Base-by-base conservation (phyloP, 371 early-diverging fungal genomes). In the Dinochytrium kinnereticum region DNA sequence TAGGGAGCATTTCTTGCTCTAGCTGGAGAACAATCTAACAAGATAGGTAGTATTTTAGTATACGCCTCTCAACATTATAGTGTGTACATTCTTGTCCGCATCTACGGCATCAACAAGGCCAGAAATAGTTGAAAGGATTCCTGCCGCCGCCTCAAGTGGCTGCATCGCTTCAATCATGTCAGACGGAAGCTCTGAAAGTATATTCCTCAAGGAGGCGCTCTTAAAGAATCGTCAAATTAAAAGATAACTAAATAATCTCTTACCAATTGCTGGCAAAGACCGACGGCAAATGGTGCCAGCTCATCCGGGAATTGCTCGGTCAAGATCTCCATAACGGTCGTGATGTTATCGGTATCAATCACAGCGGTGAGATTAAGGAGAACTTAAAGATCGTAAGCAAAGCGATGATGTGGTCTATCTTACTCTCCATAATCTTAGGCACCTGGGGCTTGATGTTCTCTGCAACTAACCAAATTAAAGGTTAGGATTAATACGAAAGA, bases 251-350 rank as follows among this genome's bases (percentile, higher is more conserved):
- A 34, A 51, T 17, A 7, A 38, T 24, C 17, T 44, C 69, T 34
- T 66, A 85, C 82, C 74, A 98, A 81, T 77, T 96, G 94, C 1
- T 69, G 85, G 70, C 91, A 91, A 1, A 98, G 89, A 79, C 95
- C 91, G 19, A 92, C 88, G 0, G 97, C 93, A 78, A 94, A 96
- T 0, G 98, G 98, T 17, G 91, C 87, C 67, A 98, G 79, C 77
- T 95, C 90, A 59, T 91, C 90, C 15, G 95, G 86, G 87, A 92
- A 98, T n/a, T 90, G 88, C 73, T 92, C 91, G 1, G 97, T 96
- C 75, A 97, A 89, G 69, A 87, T 87, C 59, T 96, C 95, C 88
- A 96, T 93, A 50, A 94, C 92, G n/a, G 82, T 81, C 0, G 96
- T 85, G 13, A 98, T 80, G 0, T 90, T 91, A 76, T 97, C 97